Evolutionary conservation across 345 rosid genomes (phyloP).

Genomic region (Linum lewisii): DNA sequence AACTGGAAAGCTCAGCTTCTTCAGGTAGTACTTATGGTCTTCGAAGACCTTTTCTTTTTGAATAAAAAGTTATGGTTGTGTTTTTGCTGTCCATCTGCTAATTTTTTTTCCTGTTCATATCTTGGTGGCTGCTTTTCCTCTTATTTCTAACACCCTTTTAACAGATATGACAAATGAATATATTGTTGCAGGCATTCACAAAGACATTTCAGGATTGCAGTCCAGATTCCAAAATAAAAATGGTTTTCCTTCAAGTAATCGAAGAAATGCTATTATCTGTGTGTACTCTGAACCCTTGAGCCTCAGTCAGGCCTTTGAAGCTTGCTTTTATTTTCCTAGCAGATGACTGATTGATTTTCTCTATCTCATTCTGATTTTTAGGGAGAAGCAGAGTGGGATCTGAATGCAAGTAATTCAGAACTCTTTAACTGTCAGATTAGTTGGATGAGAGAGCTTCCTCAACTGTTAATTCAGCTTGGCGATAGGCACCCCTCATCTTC

Average conservation of each 20-base stretch:
- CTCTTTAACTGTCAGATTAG: slow-evolving; percentile 34
- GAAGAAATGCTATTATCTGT: slow-evolving; percentile 54
- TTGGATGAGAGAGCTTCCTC: slow-evolving; percentile 73
- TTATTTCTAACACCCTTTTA: too few species aligned
- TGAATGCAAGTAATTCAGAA: slow-evolving; percentile 37
- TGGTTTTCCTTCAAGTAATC: slow-evolving; percentile 51
- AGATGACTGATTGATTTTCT: background rate
- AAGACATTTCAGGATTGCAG: slow-evolving; percentile 46
- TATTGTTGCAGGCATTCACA: slow-evolving; percentile 67
- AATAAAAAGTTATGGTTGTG: too few species aligned
- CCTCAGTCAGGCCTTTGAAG: too few species aligned
- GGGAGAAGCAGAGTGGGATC: slow-evolving; percentile 32
- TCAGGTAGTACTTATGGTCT: slow-evolving; percentile 40
- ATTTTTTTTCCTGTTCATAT: background rate
- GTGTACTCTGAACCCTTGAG: slow-evolving; percentile 52
- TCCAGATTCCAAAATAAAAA: slow-evolving; percentile 49
- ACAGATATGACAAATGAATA: slow-evolving; percentile 9
- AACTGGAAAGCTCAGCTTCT: slow-evolving; percentile 56
- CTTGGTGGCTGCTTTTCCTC: too few species aligned
- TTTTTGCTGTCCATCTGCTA: background rate
- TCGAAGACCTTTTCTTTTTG: too few species aligned
- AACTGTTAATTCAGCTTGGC: slow-evolving; percentile 45
- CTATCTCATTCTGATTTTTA: slow-evolving; percentile 17
- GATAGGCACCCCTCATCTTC: slow-evolving; percentile 46
- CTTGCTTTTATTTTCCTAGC: background rate